These are phyloP conservation scores for Pulveroboletus sp. DNA, from an alignment of 768 basidiomycete species.

Conservation along the genomic window DNA sequence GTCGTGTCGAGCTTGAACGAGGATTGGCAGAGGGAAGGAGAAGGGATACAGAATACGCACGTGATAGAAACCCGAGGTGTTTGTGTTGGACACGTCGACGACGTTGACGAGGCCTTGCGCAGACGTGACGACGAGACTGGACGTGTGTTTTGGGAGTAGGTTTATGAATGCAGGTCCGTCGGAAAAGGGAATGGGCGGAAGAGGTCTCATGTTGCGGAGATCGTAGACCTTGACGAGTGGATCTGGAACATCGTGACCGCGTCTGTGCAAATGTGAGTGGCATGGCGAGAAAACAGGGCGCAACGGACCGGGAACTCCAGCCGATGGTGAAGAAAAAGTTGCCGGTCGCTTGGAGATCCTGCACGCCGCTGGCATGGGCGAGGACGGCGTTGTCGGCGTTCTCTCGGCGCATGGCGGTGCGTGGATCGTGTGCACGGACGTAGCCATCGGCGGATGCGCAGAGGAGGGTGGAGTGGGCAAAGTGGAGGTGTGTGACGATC, in stretches of 20 bases:
- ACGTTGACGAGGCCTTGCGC: conserved; percentile 81
- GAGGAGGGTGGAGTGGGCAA: conserved; percentile 60
- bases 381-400: conserved; percentile 56
- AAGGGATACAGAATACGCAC: conserved; percentile 34
- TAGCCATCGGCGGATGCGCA: conserved; percentile 74
- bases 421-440: conserved; percentile 67
- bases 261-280: conserved; percentile 45
- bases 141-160: conserved; percentile 71
- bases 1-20: conserved; percentile 58
- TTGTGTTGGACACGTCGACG: conserved; percentile 74
- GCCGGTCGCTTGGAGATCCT: conserved; percentile 76
- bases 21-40: background rate
- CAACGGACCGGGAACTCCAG: conserved; percentile 70
- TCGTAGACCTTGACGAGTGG: conserved; percentile 94
- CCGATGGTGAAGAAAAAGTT: conserved; percentile 87
- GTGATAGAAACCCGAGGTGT: conserved; percentile 76
- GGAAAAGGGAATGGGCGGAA: conserved; percentile 86
- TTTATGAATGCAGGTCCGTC: conserved; percentile 85
- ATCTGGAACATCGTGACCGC: conserved; percentile 84
- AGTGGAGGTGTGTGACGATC: conserved; percentile 60
- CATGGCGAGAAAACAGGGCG: background rate
- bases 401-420: conserved; percentile 53
- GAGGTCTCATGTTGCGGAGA: conserved; percentile 73
- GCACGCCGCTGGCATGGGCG: conserved; percentile 80
- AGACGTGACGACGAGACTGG: conserved; percentile 73